Conservation (phyloP, 768 basidiomycete genomes). For the Exidia glandulosa region DNA sequence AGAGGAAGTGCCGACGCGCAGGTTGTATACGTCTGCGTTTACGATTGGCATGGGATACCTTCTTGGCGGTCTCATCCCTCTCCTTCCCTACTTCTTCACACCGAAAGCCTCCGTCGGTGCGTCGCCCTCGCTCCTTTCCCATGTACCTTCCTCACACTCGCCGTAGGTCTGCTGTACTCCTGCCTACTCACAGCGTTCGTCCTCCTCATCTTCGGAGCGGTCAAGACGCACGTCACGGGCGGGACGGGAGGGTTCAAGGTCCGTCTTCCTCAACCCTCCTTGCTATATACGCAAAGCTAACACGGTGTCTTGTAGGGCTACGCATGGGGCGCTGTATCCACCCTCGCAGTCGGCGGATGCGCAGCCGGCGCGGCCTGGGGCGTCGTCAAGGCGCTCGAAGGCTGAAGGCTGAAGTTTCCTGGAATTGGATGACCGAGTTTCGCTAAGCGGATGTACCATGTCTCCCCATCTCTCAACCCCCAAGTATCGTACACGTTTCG, state of each 20-base stretch:
- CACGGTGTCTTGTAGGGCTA: too few species aligned
- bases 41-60: conserved; percentile 95
- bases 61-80: conserved; percentile 84
- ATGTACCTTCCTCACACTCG: neutral
- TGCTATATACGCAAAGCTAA: neutral
- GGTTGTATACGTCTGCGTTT: conserved; percentile 83
- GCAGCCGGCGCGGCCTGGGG: conserved; percentile 72
- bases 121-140: neutral
- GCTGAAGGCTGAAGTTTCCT: too few species aligned
- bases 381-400: conserved; percentile 42
- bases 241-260: neutral
- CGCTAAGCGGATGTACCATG: too few species aligned
- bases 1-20: conserved; percentile 82
- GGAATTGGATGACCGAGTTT: neutral
- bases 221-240: conserved; percentile 36
- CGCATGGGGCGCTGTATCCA: conserved; percentile 78
- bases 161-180: conserved; percentile 57
- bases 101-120: conserved; percentile 40
- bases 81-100: conserved; percentile 89
- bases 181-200: conserved; percentile 74
- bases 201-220: conserved; percentile 79
- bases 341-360: conserved; percentile 78
- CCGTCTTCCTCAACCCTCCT: too few species aligned
- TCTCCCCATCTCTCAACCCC: too few species aligned
- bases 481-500: too few species aligned